A percentile compares a stretch with the other conserved stretches of the same genome.
Conservation (phyloP, 805 yeast genomes). For the Candida hungchunana region DNA sequence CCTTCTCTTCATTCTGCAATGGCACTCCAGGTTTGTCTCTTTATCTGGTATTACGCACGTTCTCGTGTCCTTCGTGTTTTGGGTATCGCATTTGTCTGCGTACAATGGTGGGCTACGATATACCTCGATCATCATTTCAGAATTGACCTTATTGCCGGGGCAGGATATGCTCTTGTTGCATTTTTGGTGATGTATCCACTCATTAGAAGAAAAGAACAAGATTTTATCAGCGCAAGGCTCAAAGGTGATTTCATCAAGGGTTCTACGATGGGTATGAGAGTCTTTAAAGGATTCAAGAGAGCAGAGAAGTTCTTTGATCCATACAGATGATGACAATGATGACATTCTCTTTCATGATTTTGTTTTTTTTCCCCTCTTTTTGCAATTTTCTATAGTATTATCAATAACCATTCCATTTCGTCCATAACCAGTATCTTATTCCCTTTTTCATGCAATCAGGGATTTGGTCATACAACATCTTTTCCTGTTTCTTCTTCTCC, state of each 20-base stretch:
- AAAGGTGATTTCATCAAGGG: slow-evolving; percentile 38
- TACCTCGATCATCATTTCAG: slow-evolving; percentile 73
- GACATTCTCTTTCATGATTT: too few relatives aligned
- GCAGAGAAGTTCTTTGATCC: slow-evolving; percentile 55
- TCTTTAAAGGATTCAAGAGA: slow-evolving; percentile 41
- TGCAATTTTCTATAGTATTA: too few relatives aligned
- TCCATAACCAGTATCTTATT: too few relatives aligned
- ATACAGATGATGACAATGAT: slow-evolving; percentile 21
- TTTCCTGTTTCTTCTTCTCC: too few relatives aligned
- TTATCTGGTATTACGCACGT: slow-evolving; percentile 39
- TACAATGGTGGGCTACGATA: slow-evolving; percentile 76
- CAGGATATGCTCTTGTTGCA: slow-evolving; percentile 43
- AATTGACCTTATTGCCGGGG: slow-evolving; percentile 54
- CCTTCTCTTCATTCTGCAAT: slow-evolving; percentile 64
- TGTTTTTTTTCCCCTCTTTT: too few relatives aligned
- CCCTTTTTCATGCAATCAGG: too few relatives aligned
- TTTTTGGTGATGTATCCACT: slow-evolving; percentile 39
- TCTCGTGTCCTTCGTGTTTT: slow-evolving; percentile 26
- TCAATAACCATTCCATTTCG: too few relatives aligned
- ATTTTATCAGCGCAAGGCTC: slow-evolving; percentile 30
- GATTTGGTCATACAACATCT: too few relatives aligned
- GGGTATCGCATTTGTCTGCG: slow-evolving; percentile 40
- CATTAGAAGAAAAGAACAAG: slow-evolving; percentile 31
- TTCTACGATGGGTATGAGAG: slow-evolving; percentile 61
- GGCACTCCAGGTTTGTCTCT: slow-evolving; percentile 45